Conservation (phyloP, 2,329 filamentous ascomycete genomes). For the Madurella fahalii region DNA sequence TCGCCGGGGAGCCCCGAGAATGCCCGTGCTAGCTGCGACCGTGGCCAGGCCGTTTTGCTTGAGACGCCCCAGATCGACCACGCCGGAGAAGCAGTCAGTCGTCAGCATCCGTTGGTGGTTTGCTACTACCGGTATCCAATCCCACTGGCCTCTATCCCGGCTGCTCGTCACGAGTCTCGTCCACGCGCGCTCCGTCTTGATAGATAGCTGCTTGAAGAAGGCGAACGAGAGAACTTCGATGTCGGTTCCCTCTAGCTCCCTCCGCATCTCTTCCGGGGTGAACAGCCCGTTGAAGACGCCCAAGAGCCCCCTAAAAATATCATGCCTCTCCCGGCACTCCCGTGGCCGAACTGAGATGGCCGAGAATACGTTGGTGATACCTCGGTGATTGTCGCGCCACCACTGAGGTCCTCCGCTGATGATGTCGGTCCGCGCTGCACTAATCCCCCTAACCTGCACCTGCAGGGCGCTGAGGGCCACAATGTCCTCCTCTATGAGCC, state of each 20-base stretch:
- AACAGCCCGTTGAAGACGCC: slow-evolving; percentile 11
- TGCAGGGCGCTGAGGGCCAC: not conserved
- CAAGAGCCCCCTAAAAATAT: slow-evolving; percentile 9
- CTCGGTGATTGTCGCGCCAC: slow-evolving; percentile 32
- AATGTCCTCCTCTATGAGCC: slow-evolving; percentile 3
- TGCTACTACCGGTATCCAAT: slow-evolving; percentile 11
- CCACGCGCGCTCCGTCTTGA: slow-evolving; percentile 9
- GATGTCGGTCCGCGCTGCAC: slow-evolving; percentile 9
- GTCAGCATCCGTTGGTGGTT: not conserved
- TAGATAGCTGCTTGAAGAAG: slow-evolving; percentile 13
- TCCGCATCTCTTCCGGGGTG: slow-evolving; percentile 1
- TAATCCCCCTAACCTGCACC: slow-evolving; percentile 7
- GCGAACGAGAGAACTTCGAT: slow-evolving; percentile 6
- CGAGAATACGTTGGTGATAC: slow-evolving; percentile 33
- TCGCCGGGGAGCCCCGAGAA: not conserved
- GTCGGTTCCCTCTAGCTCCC: not conserved
- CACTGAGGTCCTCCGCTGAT: slow-evolving; percentile 31
- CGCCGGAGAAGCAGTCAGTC: slow-evolving; percentile 11
- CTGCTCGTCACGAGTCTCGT: slow-evolving; percentile 8
- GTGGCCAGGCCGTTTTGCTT: not conserved
- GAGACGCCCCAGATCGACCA: slow-evolving; percentile 4
- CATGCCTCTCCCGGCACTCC: slow-evolving; percentile 12
- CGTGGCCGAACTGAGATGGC: slow-evolving; percentile 30
- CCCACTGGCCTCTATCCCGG: slow-evolving; percentile 3
- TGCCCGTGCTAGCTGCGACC: not conserved